Percentiles rank a stretch among this genome's conserved stretches.
Conservation (phyloP, 169 alveolate genomes). For the Eimeria nieschulzi region DNA sequence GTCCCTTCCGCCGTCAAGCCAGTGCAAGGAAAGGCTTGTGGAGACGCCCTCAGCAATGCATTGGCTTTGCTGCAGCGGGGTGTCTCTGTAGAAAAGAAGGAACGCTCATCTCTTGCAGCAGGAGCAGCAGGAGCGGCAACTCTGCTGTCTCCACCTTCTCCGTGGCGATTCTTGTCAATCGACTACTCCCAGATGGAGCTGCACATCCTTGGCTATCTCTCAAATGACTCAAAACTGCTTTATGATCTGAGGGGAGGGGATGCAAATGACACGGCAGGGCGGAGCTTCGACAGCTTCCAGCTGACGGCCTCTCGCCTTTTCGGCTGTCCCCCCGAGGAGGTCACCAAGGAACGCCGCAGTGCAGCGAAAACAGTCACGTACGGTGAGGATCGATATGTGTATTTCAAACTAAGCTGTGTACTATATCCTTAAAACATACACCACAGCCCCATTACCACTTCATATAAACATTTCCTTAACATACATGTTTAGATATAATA, state of each 20-base stretch:
- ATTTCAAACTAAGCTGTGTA: too few species aligned
- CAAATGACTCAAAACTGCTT: constrained; percentile 76
- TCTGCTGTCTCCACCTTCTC: not conserved
- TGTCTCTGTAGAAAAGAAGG: not conserved
- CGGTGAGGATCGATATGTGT: constrained; percentile 54
- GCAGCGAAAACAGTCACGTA: constrained; percentile 82
- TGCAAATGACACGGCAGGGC: constrained; percentile 62
- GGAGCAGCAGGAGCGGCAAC: not conserved
- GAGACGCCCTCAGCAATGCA: not conserved
- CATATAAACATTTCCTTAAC: too few species aligned
- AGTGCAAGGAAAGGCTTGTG: not conserved
- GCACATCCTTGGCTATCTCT: constrained; percentile 80
- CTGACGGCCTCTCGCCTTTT: constrained; percentile 78
- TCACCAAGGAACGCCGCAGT: constrained; percentile 78
- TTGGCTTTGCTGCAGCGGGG: not conserved
- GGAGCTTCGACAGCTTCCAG: constrained; percentile 14
- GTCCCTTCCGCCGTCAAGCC: constrained; percentile 5
- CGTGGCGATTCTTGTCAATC: constrained; percentile 75
- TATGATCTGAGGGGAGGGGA: constrained; percentile 69
- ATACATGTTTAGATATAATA: too few species aligned
- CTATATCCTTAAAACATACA: too few species aligned
- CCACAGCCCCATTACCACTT: too few species aligned
- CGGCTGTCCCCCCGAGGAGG: constrained; percentile 72
- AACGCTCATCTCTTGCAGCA: not conserved
- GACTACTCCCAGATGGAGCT: constrained; percentile 83